These are phyloP conservation scores for Apocynum venetum DNA, from an alignment of 257 asterid species.

Conservation along the genomic window DNA sequence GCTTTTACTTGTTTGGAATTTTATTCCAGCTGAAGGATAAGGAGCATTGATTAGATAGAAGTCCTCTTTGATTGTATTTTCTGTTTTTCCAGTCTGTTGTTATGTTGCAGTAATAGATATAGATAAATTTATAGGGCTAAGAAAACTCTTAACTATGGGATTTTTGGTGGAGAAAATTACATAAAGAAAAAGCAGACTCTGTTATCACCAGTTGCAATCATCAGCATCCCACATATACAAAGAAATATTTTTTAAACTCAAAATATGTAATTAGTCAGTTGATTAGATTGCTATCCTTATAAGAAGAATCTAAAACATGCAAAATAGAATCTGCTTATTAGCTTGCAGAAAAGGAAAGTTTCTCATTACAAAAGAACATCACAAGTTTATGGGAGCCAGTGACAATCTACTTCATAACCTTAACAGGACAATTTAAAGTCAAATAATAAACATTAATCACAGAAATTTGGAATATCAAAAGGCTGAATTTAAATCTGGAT, in stretches of 20 bases:
- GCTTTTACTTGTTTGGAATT: background rate
- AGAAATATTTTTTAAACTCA: no score
- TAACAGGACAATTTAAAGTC: background rate
- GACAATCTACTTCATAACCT: background rate
- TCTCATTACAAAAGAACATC: background rate
- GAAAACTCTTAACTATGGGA: no score
- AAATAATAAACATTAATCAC: background rate
- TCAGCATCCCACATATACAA: no score
- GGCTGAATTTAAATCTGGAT: background rate
- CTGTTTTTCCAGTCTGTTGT: background rate
- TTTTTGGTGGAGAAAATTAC: no score
- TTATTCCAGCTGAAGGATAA: background rate
- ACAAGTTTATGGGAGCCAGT: background rate
- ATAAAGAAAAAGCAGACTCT: no score
- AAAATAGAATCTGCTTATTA: background rate
- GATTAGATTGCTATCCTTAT: no score
- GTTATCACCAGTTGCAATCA: no score
- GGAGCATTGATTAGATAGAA: background rate
- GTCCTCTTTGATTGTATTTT: background rate
- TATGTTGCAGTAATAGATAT: background rate
- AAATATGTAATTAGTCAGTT: no score
- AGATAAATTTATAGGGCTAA: background rate
- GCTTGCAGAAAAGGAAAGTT: background rate
- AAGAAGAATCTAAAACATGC: background rate
- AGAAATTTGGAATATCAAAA: background rate